Conservation (phyloP, 805 yeast genomes). For the Gaillardinia entomophila region DNA sequence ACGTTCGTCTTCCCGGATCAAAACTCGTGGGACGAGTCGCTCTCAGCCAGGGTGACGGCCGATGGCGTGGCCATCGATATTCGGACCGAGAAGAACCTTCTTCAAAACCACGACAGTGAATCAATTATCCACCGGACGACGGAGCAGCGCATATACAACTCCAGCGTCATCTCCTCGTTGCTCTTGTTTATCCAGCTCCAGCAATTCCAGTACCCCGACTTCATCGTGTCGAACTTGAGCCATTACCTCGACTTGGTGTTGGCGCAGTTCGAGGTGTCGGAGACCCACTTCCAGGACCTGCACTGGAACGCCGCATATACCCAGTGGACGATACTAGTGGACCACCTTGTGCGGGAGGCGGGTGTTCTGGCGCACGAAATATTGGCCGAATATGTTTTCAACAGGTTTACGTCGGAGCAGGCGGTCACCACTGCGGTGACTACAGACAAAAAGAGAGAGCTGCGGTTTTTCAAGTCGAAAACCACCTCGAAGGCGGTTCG, state of each 20-base stretch:
- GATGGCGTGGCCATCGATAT: conserved; percentile 11
- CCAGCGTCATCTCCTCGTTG: conserved; percentile 27
- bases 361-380: conserved; percentile 35
- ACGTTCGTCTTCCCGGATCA: conserved; percentile 25
- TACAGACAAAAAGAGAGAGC: conserved; percentile 14
- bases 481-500: neutral
- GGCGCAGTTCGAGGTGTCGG: conserved; percentile 20
- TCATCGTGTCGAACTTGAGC: conserved; percentile 20
- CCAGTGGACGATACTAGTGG: conserved; percentile 24
- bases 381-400: conserved; percentile 23
- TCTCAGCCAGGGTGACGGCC: conserved; percentile 12
- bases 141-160: conserved; percentile 17
- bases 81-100: conserved; percentile 16
- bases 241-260: conserved; percentile 25
- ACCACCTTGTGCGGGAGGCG: conserved; percentile 27
- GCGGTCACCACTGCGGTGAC: conserved; percentile 2
- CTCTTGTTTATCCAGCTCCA: conserved; percentile 34
- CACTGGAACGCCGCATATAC: conserved; percentile 24
- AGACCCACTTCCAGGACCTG: conserved; percentile 24
- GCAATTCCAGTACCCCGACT: conserved; percentile 35
- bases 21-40: conserved; percentile 23
- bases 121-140: conserved; percentile 14
- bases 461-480: conserved; percentile 14
- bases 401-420: conserved; percentile 17
- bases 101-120: conserved; percentile 21